A percentile compares a stretch with the other conserved stretches of the same genome.
phyloP scores from a whole-genome alignment of 129 eudicot genomes.

The Solidago caesia region DNA sequence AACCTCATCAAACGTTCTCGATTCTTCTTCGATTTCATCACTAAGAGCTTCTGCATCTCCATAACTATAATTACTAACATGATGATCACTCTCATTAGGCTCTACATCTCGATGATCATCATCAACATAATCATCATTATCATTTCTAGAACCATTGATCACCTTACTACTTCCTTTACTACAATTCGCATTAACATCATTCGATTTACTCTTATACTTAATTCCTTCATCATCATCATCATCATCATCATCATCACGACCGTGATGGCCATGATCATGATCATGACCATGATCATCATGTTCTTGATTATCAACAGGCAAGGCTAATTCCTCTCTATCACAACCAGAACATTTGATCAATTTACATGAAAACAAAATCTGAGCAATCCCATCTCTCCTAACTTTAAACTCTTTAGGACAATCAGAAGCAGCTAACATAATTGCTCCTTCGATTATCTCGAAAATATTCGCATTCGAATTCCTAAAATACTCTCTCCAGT shows the following conservation, averaged over 20 bases:
- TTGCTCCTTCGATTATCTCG: slow-evolving; percentile 66
- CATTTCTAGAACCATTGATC: slow-evolving; percentile 27
- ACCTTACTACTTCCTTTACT: slow-evolving; percentile 43
- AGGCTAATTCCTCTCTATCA: slow-evolving; percentile 46
- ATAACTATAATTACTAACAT: slow-evolving; percentile 53
- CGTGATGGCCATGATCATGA: slow-evolving; percentile 34
- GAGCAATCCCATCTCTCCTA: slow-evolving; percentile 74
- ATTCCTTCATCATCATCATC: slow-evolving; percentile 17
- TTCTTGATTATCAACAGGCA: slow-evolving; percentile 31
- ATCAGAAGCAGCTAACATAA: slow-evolving; percentile 85
- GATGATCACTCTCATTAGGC: slow-evolving; percentile 36
- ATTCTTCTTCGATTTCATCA: slow-evolving; percentile 76
- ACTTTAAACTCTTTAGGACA: slow-evolving; percentile 63
- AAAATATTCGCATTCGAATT: slow-evolving; percentile 64
- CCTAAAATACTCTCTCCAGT: slow-evolving; percentile 77
- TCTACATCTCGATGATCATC: slow-evolving; percentile 25
- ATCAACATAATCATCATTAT: slow-evolving; percentile 35
- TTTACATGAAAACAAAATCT: slow-evolving; percentile 61
- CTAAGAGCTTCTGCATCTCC: slow-evolving; percentile 87
- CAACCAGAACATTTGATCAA: slow-evolving; percentile 64
- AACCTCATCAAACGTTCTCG: slow-evolving; percentile 50
- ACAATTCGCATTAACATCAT: slow-evolving; percentile 21
- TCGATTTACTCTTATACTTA: slow-evolving; percentile 21
- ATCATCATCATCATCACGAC: slow-evolving; percentile 10
- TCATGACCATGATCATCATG: slow-evolving; percentile 31